These are phyloP conservation scores for Parmelia sp. DNA, from an alignment of 495 filamentous ascomycete species.

Conservation along the genomic window DNA sequence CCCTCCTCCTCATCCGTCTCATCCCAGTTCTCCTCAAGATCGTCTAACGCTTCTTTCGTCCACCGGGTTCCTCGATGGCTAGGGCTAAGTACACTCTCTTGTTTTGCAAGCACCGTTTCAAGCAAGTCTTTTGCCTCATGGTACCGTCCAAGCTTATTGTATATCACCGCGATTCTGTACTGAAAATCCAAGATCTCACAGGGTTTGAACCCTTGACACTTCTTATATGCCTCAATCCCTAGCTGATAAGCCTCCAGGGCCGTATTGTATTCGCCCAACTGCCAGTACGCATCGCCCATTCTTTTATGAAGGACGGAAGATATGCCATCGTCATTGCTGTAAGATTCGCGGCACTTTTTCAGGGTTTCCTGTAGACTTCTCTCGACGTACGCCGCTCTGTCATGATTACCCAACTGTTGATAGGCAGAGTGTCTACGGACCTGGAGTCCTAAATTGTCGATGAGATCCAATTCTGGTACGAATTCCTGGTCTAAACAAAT, in stretches of 20 bases:
- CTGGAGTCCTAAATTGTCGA: not conserved
- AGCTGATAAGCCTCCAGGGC: not conserved
- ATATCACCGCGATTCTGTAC: not conserved
- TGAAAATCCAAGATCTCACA: not conserved
- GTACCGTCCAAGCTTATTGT: not conserved
- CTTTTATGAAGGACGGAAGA: not conserved
- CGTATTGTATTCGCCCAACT: not conserved
- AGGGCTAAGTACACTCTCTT: not conserved
- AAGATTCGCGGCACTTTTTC: not conserved
- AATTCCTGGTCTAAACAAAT: not conserved
- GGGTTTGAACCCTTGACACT: not conserved
- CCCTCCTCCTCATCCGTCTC: too few species aligned
- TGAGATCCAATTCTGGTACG: not conserved
- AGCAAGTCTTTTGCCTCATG: not conserved
- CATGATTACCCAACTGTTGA: not conserved
- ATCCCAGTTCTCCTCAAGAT: not conserved
- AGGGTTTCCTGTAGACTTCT: not conserved
- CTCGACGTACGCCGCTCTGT: not conserved
- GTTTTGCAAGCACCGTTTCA: not conserved
- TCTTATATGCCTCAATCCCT: not conserved
- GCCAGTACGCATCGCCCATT: not conserved
- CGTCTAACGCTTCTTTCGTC: not conserved
- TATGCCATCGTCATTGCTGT: not conserved
- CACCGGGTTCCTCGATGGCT: not conserved
- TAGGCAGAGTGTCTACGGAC: not conserved